Evolutionary conservation across 2,329 filamentous ascomycete species (phyloP).

Genomic region (Clonostachys solani): DNA sequence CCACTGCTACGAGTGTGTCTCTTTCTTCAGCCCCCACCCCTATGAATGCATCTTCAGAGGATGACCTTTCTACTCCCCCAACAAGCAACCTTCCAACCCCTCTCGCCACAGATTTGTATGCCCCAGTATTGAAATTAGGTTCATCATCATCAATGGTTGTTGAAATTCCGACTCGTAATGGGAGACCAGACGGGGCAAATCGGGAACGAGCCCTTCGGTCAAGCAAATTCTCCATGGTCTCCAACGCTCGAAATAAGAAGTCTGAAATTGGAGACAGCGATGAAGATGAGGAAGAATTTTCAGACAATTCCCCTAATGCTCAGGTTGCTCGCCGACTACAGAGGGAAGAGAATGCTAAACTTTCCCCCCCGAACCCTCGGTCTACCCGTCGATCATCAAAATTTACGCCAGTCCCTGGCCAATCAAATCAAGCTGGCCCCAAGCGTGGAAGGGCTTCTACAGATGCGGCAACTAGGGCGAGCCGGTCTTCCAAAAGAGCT

Average conservation of each 20-base stretch:
- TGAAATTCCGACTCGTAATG: too few species aligned
- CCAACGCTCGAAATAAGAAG: constrained; percentile 34
- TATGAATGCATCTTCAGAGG: constrained; percentile 16
- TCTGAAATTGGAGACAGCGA: constrained; percentile 36
- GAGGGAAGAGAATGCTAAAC: constrained; percentile 20
- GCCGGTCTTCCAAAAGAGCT: constrained; percentile 20
- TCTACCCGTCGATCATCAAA: not conserved
- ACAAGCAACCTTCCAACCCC: constrained; percentile 30
- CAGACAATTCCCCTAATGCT: constrained; percentile 15
- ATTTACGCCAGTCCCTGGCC: not conserved
- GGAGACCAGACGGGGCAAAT: constrained; percentile 1
- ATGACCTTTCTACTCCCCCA: constrained; percentile 25
- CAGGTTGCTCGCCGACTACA: constrained; percentile 26
- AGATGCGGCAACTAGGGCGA: constrained; percentile 5
- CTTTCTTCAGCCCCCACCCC: constrained; percentile 24
- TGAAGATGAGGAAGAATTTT: constrained; percentile 19
- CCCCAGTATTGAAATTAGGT: too few species aligned
- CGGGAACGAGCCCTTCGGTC: constrained; percentile 20
- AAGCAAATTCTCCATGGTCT: constrained; percentile 43
- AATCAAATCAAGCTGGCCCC: constrained; percentile 2
- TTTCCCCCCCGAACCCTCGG: not conserved
- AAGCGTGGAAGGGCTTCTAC: constrained; percentile 19
- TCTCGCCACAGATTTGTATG: constrained; percentile 10
- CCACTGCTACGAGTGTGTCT: constrained; percentile 14
- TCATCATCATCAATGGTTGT: too few species aligned